Base-by-base conservation (phyloP, 768 basidiomycete species). In the Gautieria morchelliformis region DNA sequence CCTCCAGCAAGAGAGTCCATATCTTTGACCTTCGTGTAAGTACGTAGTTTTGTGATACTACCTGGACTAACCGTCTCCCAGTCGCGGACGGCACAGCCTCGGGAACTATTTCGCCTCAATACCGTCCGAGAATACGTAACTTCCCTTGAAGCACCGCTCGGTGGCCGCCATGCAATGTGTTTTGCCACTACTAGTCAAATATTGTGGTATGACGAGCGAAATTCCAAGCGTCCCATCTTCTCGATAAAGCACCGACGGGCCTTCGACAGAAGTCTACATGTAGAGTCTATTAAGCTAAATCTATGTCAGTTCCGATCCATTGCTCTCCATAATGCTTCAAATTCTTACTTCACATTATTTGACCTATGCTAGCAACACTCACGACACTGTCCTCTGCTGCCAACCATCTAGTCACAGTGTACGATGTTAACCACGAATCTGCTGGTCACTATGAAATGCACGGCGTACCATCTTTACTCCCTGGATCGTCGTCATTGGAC, bases 151-250 rank as follows among this genome's bases (percentile, higher is more conserved):
- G 68, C 74, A 58, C 65, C 70, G 17, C 61, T 61, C 6, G 64
- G 20, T 4, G 12, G 68, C 5, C 75, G 80, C 58, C 65, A 77
- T 46, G 66, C 83, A 40, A 63, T 83, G 32, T 76, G 78, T 3
- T 61, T 87, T 3, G 77, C 75, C 32, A 81, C 87, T 1, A 90
- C 86, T 1, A 72, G 70, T 1, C 75, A 84, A 46, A 62, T 90
- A 15, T 61, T 84, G 14, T 91, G 89, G 88, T 66, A 90, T 30
- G 89, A 92, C 63, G 70, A 74, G 30, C 78, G 88, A 33, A 78
- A 75, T 62, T 68, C 76, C n/a, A 65, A 65, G 22, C 79, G 71
- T 58, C 85, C 87, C 6, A 64, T 90, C 4, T 61, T 91, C 9
- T 79, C 77, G 4, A 78, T 78, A 61, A 79, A 75, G 54, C 89